phyloP scores from a whole-genome alignment of 2,329 filamentous ascomycete genomes.

The Raffaelea ambrosiae region DNA sequence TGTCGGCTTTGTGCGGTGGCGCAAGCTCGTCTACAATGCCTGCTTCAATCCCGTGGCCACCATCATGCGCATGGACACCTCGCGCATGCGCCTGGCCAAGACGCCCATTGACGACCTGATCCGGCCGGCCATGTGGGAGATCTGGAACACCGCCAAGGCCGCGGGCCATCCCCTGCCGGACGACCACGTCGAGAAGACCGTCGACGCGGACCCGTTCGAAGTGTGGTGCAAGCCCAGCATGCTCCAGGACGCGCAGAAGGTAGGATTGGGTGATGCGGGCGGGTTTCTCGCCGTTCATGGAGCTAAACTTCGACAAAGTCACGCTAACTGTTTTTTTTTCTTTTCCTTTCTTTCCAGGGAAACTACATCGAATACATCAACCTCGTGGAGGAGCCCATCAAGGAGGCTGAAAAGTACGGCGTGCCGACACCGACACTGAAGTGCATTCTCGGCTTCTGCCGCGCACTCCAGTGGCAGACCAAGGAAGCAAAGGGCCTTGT shows the following conservation, averaged over 20 bases:
- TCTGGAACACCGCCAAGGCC: constrained; percentile 30
- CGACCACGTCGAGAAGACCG: neutral
- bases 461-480: constrained; percentile 37
- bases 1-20: constrained; percentile 7
- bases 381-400: constrained; percentile 44
- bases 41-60: constrained; percentile 8
- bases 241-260: constrained; percentile 29
- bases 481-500: constrained; percentile 33
- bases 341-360: constrained; percentile 29
- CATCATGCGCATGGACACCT: constrained; percentile 8
- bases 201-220: neutral
- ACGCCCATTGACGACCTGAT: constrained; percentile 25
- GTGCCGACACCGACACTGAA: constrained; percentile 40
- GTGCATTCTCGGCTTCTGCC: constrained; percentile 37
- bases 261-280: too few species aligned
- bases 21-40: constrained; percentile 11
- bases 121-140: constrained; percentile 42
- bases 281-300: too few species aligned
- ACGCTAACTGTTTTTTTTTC: too few species aligned
- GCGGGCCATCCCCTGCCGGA: neutral
- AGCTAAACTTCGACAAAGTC: too few species aligned
- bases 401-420: constrained; percentile 36
- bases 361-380: constrained; percentile 49
- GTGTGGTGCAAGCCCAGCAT: neutral
- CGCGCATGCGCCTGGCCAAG: constrained; percentile 6